A percentile compares a stretch with the other conserved stretches of the same genome.
Evolutionary conservation across 2,329 filamentous ascomycete species (phyloP).

Genomic region (Cladophialophora yegresii): DNA sequence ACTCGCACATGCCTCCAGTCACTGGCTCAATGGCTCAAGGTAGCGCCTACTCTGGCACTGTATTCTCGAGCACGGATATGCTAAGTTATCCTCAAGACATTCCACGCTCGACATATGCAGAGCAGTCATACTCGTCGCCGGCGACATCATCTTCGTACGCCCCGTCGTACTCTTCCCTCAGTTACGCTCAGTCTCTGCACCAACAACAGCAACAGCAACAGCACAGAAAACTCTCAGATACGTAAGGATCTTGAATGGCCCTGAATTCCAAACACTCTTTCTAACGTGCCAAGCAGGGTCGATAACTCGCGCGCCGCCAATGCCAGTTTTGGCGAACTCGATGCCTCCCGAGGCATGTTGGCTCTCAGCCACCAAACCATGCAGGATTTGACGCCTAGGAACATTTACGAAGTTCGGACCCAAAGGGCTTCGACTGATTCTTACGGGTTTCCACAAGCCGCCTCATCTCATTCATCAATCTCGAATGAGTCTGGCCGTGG

Average conservation of each 20-base stretch:
- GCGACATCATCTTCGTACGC: constrained; percentile 67
- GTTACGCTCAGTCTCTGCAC: constrained; percentile 67
- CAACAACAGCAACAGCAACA: constrained; percentile 55
- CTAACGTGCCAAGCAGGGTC: constrained; percentile 16
- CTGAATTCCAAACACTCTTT: constrained; percentile 25
- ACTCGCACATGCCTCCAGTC: constrained; percentile 70
- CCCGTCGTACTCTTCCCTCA: constrained; percentile 73
- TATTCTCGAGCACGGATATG: constrained; percentile 65
- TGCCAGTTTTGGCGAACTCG: constrained; percentile 81
- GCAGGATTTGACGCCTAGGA: constrained; percentile 75
- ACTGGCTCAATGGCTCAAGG: constrained; percentile 69
- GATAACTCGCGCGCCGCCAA: constrained; percentile 54
- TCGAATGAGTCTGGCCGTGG: constrained; percentile 86
- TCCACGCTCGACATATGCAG: constrained; percentile 72
- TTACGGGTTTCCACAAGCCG: constrained; percentile 84
- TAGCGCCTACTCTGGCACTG: constrained; percentile 66
- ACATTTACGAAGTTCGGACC: constrained; percentile 74
- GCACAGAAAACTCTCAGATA: constrained; percentile 74
- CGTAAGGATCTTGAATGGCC: constrained; percentile 64
- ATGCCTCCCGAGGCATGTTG: constrained; percentile 91
- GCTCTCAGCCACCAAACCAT: constrained; percentile 73
- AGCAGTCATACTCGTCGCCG: constrained; percentile 68
- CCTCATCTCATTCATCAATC: constrained; percentile 85
- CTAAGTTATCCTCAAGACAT: constrained; percentile 75
- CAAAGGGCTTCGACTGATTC: constrained; percentile 76